Conservation (phyloP, 805 yeast species). For the Hanseniaspora clermontiae region DNA sequence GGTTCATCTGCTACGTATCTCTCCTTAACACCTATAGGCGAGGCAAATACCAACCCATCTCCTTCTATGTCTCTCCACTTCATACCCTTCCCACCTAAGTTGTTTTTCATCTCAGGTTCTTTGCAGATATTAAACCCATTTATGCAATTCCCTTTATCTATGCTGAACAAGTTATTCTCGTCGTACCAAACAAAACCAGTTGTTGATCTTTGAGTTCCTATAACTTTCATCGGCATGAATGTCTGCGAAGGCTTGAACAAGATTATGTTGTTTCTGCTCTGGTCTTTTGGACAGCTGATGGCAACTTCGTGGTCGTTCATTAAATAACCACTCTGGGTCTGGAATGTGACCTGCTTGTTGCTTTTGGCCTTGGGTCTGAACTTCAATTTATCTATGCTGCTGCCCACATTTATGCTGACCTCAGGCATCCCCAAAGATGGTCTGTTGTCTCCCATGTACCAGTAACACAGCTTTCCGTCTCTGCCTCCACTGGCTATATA, state of each 20-base stretch:
- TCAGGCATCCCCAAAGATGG: constrained; percentile 40
- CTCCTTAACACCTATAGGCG: constrained; percentile 1
- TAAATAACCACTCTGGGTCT: neutral
- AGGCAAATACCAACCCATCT: constrained; percentile 23
- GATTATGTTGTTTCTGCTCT: constrained; percentile 55
- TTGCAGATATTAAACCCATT: constrained; percentile 26
- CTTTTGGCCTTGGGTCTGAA: constrained; percentile 20
- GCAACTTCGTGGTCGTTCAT: constrained; percentile 31
- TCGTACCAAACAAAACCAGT: constrained; percentile 29
- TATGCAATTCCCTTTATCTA: constrained; percentile 25
- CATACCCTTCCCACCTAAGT: constrained; percentile 21
- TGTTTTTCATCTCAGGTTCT: constrained; percentile 26
- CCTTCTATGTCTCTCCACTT: constrained; percentile 31
- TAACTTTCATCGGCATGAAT: constrained; percentile 50
- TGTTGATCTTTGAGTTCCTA: constrained; percentile 22
- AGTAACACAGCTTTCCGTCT: constrained; percentile 42
- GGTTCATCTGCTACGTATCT: neutral
- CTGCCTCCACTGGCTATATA: constrained; percentile 85
- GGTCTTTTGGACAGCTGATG: constrained; percentile 43
- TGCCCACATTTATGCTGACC: constrained; percentile 56
- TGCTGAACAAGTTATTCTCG: constrained; percentile 24
- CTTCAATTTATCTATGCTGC: constrained; percentile 52
- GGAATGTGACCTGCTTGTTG: neutral
- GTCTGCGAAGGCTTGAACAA: constrained; percentile 61
- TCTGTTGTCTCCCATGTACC: constrained; percentile 25